Evolutionary conservation across 768 basidiomycete species (phyloP), one percentile per base, ranked within the genome.

Genomic region (Calocera cornea): DNA sequence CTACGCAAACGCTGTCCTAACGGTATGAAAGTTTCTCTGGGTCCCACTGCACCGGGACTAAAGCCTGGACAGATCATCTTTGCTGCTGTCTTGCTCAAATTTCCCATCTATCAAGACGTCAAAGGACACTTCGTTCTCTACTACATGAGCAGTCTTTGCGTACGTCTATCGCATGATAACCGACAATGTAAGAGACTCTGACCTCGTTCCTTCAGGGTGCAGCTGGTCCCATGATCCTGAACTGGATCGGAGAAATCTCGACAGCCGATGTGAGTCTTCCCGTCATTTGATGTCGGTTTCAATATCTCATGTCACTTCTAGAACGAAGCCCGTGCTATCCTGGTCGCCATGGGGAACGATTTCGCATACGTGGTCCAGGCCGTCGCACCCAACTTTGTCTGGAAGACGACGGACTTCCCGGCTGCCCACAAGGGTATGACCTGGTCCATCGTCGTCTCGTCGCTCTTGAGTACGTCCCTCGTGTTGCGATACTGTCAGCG

Each of bases 301-400:
- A n/a, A n/a, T n/a, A n/a, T n/a, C n/a, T n/a, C n/a, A n/a, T n/a
- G n/a, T n/a, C n/a, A n/a, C 19, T 60, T 31, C 27, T 19, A 60
- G 54, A 70, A 67, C 0, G 73, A 74, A 41, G 69, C 70, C 41
- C 68, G 73, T 34, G 72, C 73, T 1, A 47, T 74, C 27, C 65
- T 72, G n/a, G 72, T 74, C 19, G 72, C 71, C 17, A 65, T 67
- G 5, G 73, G 64, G 11, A 74, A 74, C 54, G 73, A 74, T 47
- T 65, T 73, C 12, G 72, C 73, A 34, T 74, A 74, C 47, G 73
- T 74, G n/a, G 71, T 74, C 8, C 73, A 74, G 65, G 71, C 72
- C 31, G 68, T 74, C 31, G 72, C 71, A 60, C 73, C 73, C 12
- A 74, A 74, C 65, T 74, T 74, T 50, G 73, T 74, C 1, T 74